Base-by-base conservation (phyloP, 768 basidiomycete species). In the Fomitopsis pulvina region DNA sequence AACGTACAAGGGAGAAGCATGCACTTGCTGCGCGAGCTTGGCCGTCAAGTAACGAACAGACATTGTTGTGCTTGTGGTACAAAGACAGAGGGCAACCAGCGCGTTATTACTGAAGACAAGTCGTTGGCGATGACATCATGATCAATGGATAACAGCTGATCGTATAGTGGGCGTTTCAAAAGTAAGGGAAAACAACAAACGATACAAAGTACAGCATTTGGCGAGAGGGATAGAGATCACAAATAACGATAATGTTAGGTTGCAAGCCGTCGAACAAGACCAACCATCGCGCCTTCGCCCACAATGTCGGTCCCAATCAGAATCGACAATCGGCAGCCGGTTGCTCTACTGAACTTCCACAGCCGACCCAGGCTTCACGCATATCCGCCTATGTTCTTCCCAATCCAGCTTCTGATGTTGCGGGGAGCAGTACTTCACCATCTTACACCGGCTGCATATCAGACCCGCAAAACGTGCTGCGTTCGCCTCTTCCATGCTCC, bases 361-460 rank as follows among this genome's bases (percentile, higher is more conserved):
- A 12, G 14, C 34, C 4, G 34, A 18, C n/a, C 54, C 52, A 37
- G 71, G 66, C 52, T 68, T 73, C n/a, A 64, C 64, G 58, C 85
- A 88, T 47, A 87, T 83, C 50, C 85, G 71, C 51, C 77, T 73
- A 65, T 88, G 86, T 64, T 88, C 86, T 21, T 82, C 80, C 86
- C 86, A 88, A 55, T 88, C 86, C 61, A 77, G 78, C 62, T 71
- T 75, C 68, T 88, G 86, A 60, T 87, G 85, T 57, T 85, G 81
- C 12, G 77, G 68, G 41, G 82, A 85, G 59, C 86, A 88, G 57
- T 88, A 88, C 66, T 80, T 84, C 58, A 88, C 85, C 46, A 88
- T 71, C 63, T 79, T 81, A 69, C 86, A 88, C 63, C 83, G 83
- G 67, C 86, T 85, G 64, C 86, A 88, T 25, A 79, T 71, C 60